Base-by-base conservation (phyloP, 306 rosid genomes). In the Nissolia schottii region DNA sequence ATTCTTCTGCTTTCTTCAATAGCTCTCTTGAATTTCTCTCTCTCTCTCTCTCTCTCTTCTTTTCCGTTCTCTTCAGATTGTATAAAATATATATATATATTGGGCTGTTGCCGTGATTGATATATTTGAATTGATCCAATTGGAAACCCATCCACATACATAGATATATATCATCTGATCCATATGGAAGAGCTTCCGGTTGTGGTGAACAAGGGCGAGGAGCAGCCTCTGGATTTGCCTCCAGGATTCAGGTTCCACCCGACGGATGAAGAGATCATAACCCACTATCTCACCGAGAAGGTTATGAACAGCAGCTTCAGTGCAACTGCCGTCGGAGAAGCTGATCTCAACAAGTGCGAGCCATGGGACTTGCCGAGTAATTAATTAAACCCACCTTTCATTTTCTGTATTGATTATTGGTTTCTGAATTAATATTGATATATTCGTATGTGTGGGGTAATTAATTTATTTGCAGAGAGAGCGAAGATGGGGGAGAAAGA, bases 401-500 rank as follows among this genome's bases (percentile, higher is more conserved):
- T 0, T 37, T 5, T 24, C 1, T 22, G 0, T 18, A 1, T 4
- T 24, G 63, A 4, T 53, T 1, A 19, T 57, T 58, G 16, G 2
- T 27, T 37, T n/a, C 2, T 5, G 20, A 10, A 41, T 41, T 41
- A 41, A 41, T 41, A 10, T 2, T 41, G 57, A 5, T 25, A n/a
- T 38, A 18, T 41, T n/a, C 18, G 16, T 41, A 32, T 32, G 38
- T 32, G 14, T 8, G 16, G 20, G 16, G 13, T 46, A 31, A 19
- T 22, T n/a, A 27, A 72, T 38, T 45, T 0, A 27, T 56, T 38
- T 71, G 88, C 80, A 93, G 99, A 89, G 76, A 85, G 80, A 74
- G 97, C 97, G 0, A 91, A 91, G 91, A 91, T 91, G 97, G 99
- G 99, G 6, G 97, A 94, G 87, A 89, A 88, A 48, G 97, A 94